Evolutionary conservation across 202 grass and related monocot species (phyloP).

Genomic region (Elaeis oleifera): DNA sequence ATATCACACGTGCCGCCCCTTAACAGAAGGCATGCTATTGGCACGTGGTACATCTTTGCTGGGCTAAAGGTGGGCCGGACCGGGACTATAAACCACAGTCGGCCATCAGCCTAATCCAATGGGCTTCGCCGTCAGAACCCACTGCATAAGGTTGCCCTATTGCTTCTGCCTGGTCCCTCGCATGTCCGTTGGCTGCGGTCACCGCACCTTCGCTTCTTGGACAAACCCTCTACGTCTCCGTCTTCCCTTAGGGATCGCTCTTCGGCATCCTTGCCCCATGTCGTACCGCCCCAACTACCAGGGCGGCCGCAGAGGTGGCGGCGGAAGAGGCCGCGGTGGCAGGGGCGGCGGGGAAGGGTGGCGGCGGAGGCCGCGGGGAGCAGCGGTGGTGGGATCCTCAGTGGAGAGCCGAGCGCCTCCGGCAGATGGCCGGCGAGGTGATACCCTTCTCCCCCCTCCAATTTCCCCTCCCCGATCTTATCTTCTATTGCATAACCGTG

Average conservation of each 20-base stretch:
- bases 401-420: slow-evolving; percentile 78
- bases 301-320: slow-evolving; percentile 51
- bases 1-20: too few relatives aligned
- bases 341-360: slow-evolving; percentile 31
- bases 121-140: too few relatives aligned
- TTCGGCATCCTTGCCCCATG: slow-evolving; percentile 29
- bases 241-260: slow-evolving; percentile 9
- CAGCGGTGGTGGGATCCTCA: slow-evolving; percentile 97
- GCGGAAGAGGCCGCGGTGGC: slow-evolving; percentile 19
- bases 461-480: not conserved
- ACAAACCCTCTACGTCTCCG: not conserved
- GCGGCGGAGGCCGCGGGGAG: slow-evolving; percentile 46
- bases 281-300: slow-evolving; percentile 62
- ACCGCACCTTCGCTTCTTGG: not conserved
- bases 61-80: too few relatives aligned
- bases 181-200: not conserved
- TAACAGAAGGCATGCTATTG: too few relatives aligned
- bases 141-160: too few relatives aligned
- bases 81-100: too few relatives aligned
- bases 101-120: too few relatives aligned
- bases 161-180: too few relatives aligned
- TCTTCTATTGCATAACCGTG: not conserved
- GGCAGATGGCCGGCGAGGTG: slow-evolving; percentile 67
- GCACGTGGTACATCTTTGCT: too few relatives aligned
- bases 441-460: not conserved